Base-by-base conservation (phyloP, 768 basidiomycete species). In the Stropharia rugosoannulata region DNA sequence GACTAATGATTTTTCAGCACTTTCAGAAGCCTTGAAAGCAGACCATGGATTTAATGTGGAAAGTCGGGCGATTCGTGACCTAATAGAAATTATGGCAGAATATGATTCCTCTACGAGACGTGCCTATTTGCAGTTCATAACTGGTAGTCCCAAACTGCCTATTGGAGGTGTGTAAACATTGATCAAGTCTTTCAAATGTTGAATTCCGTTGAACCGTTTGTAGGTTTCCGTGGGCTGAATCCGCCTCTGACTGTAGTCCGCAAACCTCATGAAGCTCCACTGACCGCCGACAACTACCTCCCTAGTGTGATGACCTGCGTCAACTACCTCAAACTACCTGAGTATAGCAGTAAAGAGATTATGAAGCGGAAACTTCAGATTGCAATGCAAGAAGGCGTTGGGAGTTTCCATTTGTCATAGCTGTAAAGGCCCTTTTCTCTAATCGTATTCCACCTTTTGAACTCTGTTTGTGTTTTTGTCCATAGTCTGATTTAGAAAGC, bases 281-380 rank as follows among this genome's bases (percentile, higher is more conserved):
- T 97, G 55, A 85, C 84, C 5, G 91, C 96, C 6, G 94, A 98
- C 68, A 93, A 97, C 66, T 95, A 97, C 68, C 78, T 98, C 27
- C 95, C 95, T 0, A 95, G 93, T 64, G 95, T 98, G 29, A 98
- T 98, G 97, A 98, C 97, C 3, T 99, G 97, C 70, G 95, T 94
- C 57, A 94, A 95, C 72, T 96, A 94, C 68, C 75, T 99, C 66
- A 99, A 99, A 71, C 77, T 98, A 61, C 96, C 96, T 0, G 95
- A 98, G 66, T 98, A 98, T 70, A 93, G 90, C 54, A 86, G 88
- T 25, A 94, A 90, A 71, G 81, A 77, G 36, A 85, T 92, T 38
- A 89, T 98, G 85, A 80, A 76, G 64, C 85, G 91, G 69, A 96
- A 94, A 68, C 71, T 99, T 61, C 77, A 78, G 49, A 78, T 83